Percentiles rank a stretch among this genome's conserved stretches.
These are phyloP conservation scores for Picea glauca DNA, from an alignment of 75 land plant genomes.

Conservation along the genomic window DNA sequence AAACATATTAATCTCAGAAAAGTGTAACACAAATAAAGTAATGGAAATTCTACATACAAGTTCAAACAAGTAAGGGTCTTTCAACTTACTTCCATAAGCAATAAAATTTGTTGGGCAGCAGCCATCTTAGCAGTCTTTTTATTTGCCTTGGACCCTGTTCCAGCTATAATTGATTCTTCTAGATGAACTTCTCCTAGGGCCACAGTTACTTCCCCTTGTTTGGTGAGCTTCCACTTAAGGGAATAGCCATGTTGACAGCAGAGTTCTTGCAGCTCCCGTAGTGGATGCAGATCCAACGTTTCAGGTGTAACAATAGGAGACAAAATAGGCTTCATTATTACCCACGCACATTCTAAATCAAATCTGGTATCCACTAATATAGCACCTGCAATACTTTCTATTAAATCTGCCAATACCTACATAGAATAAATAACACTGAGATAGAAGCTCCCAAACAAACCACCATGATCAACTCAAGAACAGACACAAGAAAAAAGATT, in stretches of 20 bases:
- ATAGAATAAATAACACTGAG: too few relatives aligned
- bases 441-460: too few relatives aligned
- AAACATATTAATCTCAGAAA: neutral
- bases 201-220: slow-evolving; percentile 9
- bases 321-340: slow-evolving; percentile 35
- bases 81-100: slow-evolving; percentile 1
- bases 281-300: slow-evolving; percentile 37
- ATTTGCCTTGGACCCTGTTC: slow-evolving; percentile 7
- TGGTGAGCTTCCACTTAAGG: slow-evolving; percentile 15
- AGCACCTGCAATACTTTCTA: slow-evolving; percentile 59
- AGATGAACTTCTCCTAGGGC: slow-evolving; percentile 21
- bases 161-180: slow-evolving; percentile 9
- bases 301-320: slow-evolving; percentile 48
- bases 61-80: neutral
- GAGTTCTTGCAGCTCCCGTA: slow-evolving; percentile 39
- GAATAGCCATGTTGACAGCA: slow-evolving; percentile 20
- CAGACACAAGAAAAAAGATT: too few relatives aligned
- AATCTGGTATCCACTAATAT: slow-evolving; percentile 45
- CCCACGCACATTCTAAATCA: slow-evolving; percentile 38
- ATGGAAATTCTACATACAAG: neutral
- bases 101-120: slow-evolving; percentile 26
- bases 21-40: too few relatives aligned
- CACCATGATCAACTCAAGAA: too few relatives aligned
- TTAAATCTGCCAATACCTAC: slow-evolving; percentile 31
- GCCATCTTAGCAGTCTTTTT: slow-evolving; percentile 27